Conservation (phyloP, 73 alveolate species). For the Blepharisma stoltei region DNA sequence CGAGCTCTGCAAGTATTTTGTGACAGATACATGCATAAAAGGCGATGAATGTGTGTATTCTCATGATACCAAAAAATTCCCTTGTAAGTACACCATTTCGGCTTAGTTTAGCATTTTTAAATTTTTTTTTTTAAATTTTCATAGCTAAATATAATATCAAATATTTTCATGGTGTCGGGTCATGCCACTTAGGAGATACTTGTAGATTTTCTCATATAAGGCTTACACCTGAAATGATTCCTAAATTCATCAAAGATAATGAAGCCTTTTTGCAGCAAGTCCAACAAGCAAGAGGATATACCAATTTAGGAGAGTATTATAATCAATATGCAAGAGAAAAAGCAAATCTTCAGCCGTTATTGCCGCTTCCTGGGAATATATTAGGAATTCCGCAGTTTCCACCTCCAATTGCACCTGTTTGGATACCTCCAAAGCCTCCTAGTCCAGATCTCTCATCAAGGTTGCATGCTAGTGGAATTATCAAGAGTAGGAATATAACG, state of each 20-base stretch:
- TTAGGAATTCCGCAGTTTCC: neutral
- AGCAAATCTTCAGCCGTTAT: conserved; percentile 31
- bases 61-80: conserved; percentile 59
- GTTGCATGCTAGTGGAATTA: conserved; percentile 22
- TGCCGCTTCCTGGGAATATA: conserved; percentile 6
- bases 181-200: conserved; percentile 66
- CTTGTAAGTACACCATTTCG: conserved; percentile 50
- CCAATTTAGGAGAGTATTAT: conserved; percentile 78
- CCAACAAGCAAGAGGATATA: conserved; percentile 62
- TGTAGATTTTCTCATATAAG: conserved; percentile 83
- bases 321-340: conserved; percentile 52
- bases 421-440: conserved; percentile 29
- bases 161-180: conserved; percentile 74
- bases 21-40: conserved; percentile 77
- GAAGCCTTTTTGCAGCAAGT: conserved; percentile 76
- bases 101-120: conserved; percentile 72
- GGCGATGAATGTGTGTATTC: conserved; percentile 79
- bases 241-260: conserved; percentile 65
- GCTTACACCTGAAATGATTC: conserved; percentile 58
- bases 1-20: conserved; percentile 79
- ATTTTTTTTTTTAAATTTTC: conserved; percentile 65
- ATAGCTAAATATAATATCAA: too few species aligned
- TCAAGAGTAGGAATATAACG: conserved; percentile 10
- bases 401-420: neutral
- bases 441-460: conserved; percentile 22